Evolutionary conservation across 768 basidiomycete genomes (phyloP).

Genomic region (Trametes cubensis): DNA sequence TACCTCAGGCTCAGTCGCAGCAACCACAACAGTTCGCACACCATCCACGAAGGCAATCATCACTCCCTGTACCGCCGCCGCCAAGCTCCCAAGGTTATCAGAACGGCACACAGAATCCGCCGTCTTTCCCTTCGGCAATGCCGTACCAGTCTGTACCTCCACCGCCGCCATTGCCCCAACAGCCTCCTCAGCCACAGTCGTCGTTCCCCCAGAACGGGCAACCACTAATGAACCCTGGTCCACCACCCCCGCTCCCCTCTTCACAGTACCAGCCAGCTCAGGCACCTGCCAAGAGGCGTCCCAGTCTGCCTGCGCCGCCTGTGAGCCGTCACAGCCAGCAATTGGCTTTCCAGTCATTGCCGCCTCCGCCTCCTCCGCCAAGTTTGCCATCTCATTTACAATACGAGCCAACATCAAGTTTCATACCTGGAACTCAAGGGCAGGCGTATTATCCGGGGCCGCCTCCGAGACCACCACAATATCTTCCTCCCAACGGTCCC

Average conservation of each 20-base stretch:
- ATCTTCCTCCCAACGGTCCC: slow-evolving; percentile 13
- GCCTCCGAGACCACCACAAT: slow-evolving; percentile 32
- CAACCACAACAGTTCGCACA: slow-evolving; percentile 14
- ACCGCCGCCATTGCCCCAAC: slow-evolving; percentile 26
- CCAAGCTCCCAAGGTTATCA: slow-evolving; percentile 19
- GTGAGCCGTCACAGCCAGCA: slow-evolving; percentile 34
- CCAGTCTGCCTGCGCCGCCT: slow-evolving; percentile 47
- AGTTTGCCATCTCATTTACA: slow-evolving; percentile 24
- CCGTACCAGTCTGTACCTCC: slow-evolving; percentile 26
- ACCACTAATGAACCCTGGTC: slow-evolving; percentile 23
- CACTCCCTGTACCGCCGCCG: slow-evolving; percentile 27
- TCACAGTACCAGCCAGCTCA: slow-evolving; percentile 18
- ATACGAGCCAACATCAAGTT: slow-evolving; percentile 20
- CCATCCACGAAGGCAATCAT: slow-evolving; percentile 25
- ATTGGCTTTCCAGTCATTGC: slow-evolving; percentile 25
- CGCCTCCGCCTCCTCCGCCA: slow-evolving; percentile 30
- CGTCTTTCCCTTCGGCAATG: slow-evolving; percentile 13
- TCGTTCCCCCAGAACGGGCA: slow-evolving; percentile 23
- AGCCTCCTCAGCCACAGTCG: slow-evolving; percentile 22
- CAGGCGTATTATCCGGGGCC: slow-evolving; percentile 35
- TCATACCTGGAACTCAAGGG: slow-evolving; percentile 9
- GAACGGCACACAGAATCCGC: slow-evolving; percentile 21
- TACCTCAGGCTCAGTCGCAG: slow-evolving; percentile 20
- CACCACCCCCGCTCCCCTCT: slow-evolving; percentile 34
- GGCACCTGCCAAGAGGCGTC: slow-evolving; percentile 39